These are phyloP conservation scores for Mayamaea pseudoterrestris DNA, from an alignment of 108 stramenopile species.

Conservation along the genomic window DNA sequence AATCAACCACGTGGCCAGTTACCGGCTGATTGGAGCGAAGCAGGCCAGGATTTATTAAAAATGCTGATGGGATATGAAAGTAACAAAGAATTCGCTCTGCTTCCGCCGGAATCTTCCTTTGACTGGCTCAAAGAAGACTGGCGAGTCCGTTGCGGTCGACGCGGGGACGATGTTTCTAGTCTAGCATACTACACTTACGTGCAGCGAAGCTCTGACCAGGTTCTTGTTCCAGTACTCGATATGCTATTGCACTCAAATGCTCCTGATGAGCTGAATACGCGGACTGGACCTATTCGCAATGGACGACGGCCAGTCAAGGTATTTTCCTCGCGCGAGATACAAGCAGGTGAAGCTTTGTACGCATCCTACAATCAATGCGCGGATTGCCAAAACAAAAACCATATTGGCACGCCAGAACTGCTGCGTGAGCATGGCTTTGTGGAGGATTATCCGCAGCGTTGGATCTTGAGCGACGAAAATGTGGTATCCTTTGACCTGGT, in stretches of 20 bases:
- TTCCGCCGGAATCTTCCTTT: constrained; percentile 3
- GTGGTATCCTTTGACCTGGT: constrained; percentile 10
- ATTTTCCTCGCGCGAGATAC: constrained; percentile 26
- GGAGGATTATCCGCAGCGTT: constrained; percentile 64
- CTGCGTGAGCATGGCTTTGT: constrained; percentile 71
- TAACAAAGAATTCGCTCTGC: not conserved
- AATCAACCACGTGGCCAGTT: constrained; percentile 11
- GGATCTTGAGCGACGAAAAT: constrained; percentile 32
- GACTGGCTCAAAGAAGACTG: constrained; percentile 15
- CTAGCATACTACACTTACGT: constrained; percentile 37
- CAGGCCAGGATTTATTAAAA: constrained; percentile 24
- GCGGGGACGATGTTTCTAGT: constrained; percentile 8
- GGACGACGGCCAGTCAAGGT: constrained; percentile 10
- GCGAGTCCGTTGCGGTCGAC: constrained; percentile 15
- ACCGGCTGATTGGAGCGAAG: constrained; percentile 37
- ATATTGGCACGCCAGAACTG: constrained; percentile 42
- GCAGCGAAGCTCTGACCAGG: constrained; percentile 42
- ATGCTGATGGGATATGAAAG: constrained; percentile 7
- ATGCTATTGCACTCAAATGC: constrained; percentile 46
- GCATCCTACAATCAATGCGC: constrained; percentile 43
- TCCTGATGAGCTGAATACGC: constrained; percentile 16
- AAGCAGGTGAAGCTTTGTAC: constrained; percentile 51
- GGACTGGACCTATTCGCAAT: constrained; percentile 3
- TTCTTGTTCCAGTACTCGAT: constrained; percentile 51
- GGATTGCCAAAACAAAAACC: not conserved